phyloP scores from a whole-genome alignment of 2,329 filamentous ascomycete species.

The Botrytis byssoidea region DNA sequence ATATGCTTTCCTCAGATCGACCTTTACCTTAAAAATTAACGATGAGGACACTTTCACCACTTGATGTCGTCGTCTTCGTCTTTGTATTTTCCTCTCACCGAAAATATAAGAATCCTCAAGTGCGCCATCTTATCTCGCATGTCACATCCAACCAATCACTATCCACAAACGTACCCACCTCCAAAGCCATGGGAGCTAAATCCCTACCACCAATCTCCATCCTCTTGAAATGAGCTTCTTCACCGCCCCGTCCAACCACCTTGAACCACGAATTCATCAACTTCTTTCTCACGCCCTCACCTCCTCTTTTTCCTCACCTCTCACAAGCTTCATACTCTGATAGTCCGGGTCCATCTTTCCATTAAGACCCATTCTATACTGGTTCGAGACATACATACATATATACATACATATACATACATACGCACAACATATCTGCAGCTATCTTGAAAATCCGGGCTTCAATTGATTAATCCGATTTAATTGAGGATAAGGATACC shows the following conservation, averaged over 20 bases:
- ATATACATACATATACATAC: background rate
- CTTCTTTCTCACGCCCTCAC: background rate
- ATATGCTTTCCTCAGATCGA: background rate
- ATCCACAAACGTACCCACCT: background rate
- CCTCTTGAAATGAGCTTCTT: background rate
- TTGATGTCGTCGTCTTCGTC: background rate
- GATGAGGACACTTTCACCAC: background rate
- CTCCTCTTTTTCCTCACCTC: conserved; percentile 4
- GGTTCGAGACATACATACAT: background rate
- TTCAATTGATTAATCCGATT: background rate
- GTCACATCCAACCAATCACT: background rate
- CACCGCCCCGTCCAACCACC: conserved; percentile 12
- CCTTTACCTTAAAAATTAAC: background rate
- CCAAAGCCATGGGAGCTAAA: background rate
- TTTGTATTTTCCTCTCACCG: background rate
- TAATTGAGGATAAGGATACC: background rate
- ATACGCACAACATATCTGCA: conserved; percentile 2
- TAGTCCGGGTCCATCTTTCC: background rate
- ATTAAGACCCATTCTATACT: background rate
- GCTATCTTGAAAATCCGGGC: background rate
- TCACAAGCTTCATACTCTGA: background rate
- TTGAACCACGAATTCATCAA: background rate
- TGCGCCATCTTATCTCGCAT: background rate
- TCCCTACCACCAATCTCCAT: background rate
- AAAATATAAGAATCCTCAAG: background rate